phyloP scores from a whole-genome alignment of 2,329 filamentous ascomycete species.

The Fusarium torulosum region DNA sequence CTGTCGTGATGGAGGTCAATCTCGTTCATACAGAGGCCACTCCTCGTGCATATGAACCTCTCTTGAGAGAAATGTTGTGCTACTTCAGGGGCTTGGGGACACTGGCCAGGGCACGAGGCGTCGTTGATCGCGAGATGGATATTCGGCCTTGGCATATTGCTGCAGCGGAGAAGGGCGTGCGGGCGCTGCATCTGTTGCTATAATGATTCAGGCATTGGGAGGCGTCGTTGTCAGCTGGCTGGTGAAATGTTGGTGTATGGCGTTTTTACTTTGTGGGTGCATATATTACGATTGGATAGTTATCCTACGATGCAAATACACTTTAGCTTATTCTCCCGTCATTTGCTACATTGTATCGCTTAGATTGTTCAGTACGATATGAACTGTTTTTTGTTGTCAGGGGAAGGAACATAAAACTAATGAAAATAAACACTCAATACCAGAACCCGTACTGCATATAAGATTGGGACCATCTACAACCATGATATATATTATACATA shows the following conservation, averaged over 20 bases:
- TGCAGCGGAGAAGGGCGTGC: conserved; percentile 75
- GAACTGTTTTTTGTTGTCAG: background rate
- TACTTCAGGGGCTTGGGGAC: conserved; percentile 77
- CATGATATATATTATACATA: background rate
- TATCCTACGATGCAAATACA: conserved; percentile 19
- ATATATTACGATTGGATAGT: conserved; percentile 28
- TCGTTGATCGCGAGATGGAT: conserved; percentile 69
- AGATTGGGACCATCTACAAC: background rate
- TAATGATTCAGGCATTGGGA: conserved; percentile 54
- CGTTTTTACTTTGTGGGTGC: conserved; percentile 28
- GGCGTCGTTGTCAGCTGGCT: conserved; percentile 30
- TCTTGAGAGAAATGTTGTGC: conserved; percentile 77
- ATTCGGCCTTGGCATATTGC: conserved; percentile 84
- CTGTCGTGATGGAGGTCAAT: conserved; percentile 73
- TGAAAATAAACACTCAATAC: background rate
- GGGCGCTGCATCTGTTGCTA: conserved; percentile 74
- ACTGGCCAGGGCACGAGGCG: conserved; percentile 74
- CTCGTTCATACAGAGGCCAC: conserved; percentile 68
- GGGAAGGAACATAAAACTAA: background rate
- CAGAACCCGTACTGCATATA: background rate
- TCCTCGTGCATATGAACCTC: conserved; percentile 69
- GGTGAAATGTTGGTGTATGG: conserved; percentile 31
- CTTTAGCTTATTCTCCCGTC: background rate
- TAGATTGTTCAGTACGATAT: background rate
- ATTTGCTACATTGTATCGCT: background rate